Evolutionary conservation across 768 basidiomycete species (phyloP).

Genomic region (Xerocomus brunneocitrinus): DNA sequence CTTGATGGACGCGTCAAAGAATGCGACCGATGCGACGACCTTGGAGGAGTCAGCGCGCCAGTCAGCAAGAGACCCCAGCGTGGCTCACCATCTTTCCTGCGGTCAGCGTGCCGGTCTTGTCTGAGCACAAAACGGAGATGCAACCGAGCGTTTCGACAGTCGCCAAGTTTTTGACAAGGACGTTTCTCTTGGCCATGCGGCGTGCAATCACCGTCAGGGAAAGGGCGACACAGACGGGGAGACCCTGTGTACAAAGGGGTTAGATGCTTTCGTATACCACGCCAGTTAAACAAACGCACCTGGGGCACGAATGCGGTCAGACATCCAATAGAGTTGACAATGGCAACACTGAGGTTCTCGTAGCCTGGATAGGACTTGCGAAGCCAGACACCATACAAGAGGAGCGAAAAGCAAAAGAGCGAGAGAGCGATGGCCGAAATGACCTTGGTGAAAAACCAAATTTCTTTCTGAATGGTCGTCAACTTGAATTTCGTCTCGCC

Average conservation of each 20-base stretch:
- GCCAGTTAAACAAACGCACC: constrained; percentile 9
- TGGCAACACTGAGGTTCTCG: constrained; percentile 32
- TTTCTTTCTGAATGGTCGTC: constrained; percentile 45
- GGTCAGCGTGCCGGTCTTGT: constrained; percentile 54
- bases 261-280: not conserved
- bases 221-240: constrained; percentile 44
- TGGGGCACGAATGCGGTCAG: constrained; percentile 41
- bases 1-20: constrained; percentile 27
- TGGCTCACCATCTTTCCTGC: constrained; percentile 42
- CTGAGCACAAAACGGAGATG: constrained; percentile 50
- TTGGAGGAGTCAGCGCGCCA: constrained; percentile 7
- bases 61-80: not conserved
- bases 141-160: constrained; percentile 52
- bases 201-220: constrained; percentile 47
- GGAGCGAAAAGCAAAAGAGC: constrained; percentile 39
- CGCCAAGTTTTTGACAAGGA: constrained; percentile 48
- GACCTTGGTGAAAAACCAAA: constrained; percentile 50
- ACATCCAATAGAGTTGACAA: constrained; percentile 38
- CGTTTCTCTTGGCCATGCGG: constrained; percentile 44
- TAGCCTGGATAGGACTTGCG: constrained; percentile 31
- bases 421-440: constrained; percentile 40
- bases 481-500: constrained; percentile 42
- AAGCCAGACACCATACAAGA: constrained; percentile 43
- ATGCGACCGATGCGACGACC: constrained; percentile 39
- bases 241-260: constrained; percentile 22